phyloP scores from a whole-genome alignment of 345 rosid species.

The Xanthoceras sorbifolium region DNA sequence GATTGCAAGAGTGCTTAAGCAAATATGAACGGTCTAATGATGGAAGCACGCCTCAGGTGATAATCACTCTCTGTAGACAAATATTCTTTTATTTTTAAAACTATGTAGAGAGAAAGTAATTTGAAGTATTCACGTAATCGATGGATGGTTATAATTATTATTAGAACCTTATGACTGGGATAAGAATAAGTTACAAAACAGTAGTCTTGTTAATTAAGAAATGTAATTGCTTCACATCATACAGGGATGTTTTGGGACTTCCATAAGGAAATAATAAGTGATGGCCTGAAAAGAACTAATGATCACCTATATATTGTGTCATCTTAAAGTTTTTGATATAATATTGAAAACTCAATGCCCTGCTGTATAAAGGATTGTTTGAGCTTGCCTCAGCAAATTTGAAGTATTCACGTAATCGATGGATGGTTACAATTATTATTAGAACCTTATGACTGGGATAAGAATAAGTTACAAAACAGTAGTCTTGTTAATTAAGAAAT shows the following conservation, averaged over 20 bases:
- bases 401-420: not conserved
- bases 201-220: not conserved
- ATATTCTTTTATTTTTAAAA: constrained; percentile 3
- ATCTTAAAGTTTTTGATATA: not conserved
- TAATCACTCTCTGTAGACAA: constrained; percentile 8
- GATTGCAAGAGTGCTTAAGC: constrained; percentile 86
- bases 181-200: constrained; percentile 1
- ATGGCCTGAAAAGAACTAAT: not conserved
- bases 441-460: not conserved
- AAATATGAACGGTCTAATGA: constrained; percentile 86
- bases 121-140: not conserved
- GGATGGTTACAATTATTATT: not conserved
- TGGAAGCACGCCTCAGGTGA: constrained; percentile 91
- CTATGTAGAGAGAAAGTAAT: not conserved
- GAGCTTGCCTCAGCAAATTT: not conserved
- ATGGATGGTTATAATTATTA: not conserved
- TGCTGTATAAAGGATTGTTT: no score
- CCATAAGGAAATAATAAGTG: not conserved
- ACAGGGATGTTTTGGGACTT: not conserved
- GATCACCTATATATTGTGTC: not conserved
- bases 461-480: not conserved
- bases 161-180: not conserved
- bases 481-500: not conserved
- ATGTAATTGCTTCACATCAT: not conserved
- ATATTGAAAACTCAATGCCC: not conserved